phyloP scores from a whole-genome alignment of 495 filamentous ascomycete genomes.

The Tuber indicum region DNA sequence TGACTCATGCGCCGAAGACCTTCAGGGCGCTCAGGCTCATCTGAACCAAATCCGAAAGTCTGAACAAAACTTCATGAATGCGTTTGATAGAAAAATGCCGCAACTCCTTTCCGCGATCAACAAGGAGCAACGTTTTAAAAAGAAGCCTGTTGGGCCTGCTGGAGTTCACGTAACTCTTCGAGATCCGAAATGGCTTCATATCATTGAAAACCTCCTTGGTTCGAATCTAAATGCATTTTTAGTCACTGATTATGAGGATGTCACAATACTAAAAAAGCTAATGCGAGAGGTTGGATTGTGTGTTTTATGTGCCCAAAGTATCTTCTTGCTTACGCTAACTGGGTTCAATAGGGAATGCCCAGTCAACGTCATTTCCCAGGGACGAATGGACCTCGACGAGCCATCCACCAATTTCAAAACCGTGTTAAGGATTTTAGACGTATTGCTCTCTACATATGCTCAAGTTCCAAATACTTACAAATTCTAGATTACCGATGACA shows the following conservation, averaged over 20 bases:
- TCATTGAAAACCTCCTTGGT: conserved; percentile 69
- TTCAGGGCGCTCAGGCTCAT: conserved; percentile 28
- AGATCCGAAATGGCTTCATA: conserved; percentile 75
- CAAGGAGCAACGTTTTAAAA: conserved; percentile 57
- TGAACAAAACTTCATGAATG: conserved; percentile 50
- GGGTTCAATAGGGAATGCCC: conserved; percentile 48
- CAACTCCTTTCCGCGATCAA: conserved; percentile 60
- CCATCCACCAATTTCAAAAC: conserved; percentile 68
- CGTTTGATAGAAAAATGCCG: conserved; percentile 58
- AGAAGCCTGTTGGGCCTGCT: conserved; percentile 75
- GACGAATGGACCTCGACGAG: conserved; percentile 60
- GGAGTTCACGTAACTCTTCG: conserved; percentile 66
- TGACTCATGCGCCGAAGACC: conserved; percentile 45
- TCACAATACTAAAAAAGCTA: conserved; percentile 48
- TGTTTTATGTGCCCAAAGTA: not conserved
- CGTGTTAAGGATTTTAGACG: conserved; percentile 65
- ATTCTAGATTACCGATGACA: conserved; percentile 63
- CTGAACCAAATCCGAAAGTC: conserved; percentile 49
- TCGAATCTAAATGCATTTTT: conserved; percentile 63
- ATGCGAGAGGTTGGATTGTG: conserved; percentile 26
- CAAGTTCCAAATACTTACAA: conserved; percentile 16
- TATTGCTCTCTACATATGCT: conserved; percentile 34
- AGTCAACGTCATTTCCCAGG: conserved; percentile 59
- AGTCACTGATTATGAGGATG: conserved; percentile 64
- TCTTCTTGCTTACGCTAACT: conserved; percentile 11